Base-by-base conservation (phyloP, 108 stramenopile species). In the Cyclostephanos invisitatus region DNA sequence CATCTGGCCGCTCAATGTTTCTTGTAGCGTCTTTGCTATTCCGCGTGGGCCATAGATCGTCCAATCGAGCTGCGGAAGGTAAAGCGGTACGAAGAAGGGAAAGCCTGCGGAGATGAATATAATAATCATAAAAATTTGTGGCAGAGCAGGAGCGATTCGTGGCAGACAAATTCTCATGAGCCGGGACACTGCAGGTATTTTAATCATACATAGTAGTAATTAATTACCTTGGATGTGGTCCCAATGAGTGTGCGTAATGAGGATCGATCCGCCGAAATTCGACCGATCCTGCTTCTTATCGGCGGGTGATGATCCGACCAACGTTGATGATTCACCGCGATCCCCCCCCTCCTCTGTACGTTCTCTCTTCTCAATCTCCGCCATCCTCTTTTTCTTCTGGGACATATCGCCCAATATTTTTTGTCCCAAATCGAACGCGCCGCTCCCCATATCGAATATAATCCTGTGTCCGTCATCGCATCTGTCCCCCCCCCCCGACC, bases 231-330 rank as follows among this genome's bases (percentile, higher is more conserved):
- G 76, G 18, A 77, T 77, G 35, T 77, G 76, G 37, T 77, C 76
- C 76, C 76, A 77, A 72, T 77, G 76, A 15, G 76, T 77, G 62
- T 67, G 76, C 9, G 76, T 77, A 11, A 77, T 72, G 40, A 77
- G 62, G 51, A 77, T 77, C 25, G 63, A 50, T 18, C 76, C 76
- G 6, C 76, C 76, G 28, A 57, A 59, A 22, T 65, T 72, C 7
- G 64, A 55, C 14, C 40, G 29, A 17, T 25, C 40, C 38, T 17
- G 42, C 9, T 46, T 36, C 4, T 32, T 32, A 3, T 32, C 32
- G 2, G 32, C n/a, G 35, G 38, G 4, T 3, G 17, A 22, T 32
- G 29, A 32, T 24, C 24, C 32, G 7, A 21, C 17, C 7, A 15
- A 20, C 58, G 9, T 27, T 58, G 57, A 24, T 24, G 5, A 24